phyloP scores from a whole-genome alignment of 768 basidiomycete species.

The Psilocybe azurescens region DNA sequence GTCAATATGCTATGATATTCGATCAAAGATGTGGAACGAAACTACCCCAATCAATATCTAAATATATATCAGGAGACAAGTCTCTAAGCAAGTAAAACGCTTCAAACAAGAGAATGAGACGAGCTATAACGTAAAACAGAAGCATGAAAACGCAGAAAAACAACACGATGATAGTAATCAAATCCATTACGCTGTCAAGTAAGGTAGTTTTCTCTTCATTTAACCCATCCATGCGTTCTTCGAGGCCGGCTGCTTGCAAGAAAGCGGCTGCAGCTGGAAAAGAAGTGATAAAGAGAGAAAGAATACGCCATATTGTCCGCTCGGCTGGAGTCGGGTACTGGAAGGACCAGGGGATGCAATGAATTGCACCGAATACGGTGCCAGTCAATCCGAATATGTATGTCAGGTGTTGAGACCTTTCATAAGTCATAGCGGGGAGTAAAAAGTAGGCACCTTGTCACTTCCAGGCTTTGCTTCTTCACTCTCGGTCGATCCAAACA shows the following conservation, averaged over 20 bases:
- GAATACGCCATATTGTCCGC: slow-evolving; percentile 13
- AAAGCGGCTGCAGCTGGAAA: slow-evolving; percentile 1
- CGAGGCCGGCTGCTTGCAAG: background rate
- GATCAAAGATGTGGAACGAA: slow-evolving; percentile 4
- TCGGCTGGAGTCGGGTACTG: slow-evolving; percentile 13
- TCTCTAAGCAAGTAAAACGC: slow-evolving; percentile 2
- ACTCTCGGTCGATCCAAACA: background rate
- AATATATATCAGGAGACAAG: background rate
- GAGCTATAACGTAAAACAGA: background rate
- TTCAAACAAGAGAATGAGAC: slow-evolving; percentile 5
- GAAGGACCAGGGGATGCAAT: slow-evolving; percentile 24
- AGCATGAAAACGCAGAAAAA: background rate
- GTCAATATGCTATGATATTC: background rate
- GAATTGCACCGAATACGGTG: slow-evolving; percentile 22
- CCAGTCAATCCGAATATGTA: slow-evolving; percentile 1
- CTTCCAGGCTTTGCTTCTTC: background rate
- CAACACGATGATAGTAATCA: background rate
- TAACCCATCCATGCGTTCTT: background rate
- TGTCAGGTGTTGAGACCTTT: background rate
- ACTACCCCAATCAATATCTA: slow-evolving; percentile 5
- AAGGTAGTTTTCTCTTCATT: background rate
- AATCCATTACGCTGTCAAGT: background rate
- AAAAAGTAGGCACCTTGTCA: background rate
- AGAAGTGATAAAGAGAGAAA: slow-evolving; percentile 5
- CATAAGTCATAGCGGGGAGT: background rate